Percentiles rank a stretch among this genome's conserved stretches.
Conservation (phyloP, 2,329 filamentous ascomycete species). For the Aspergillus sp. region DNA sequence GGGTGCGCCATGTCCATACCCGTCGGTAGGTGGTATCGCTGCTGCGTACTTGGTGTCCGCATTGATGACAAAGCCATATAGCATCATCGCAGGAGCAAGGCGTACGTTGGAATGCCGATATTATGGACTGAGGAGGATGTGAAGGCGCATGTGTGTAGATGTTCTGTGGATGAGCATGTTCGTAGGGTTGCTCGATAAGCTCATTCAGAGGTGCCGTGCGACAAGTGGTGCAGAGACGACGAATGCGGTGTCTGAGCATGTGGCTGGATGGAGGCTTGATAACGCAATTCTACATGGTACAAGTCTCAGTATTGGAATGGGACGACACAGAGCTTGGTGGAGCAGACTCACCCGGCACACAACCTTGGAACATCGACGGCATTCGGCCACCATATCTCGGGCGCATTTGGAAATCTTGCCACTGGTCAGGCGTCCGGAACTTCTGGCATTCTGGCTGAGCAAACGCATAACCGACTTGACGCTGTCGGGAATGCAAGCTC, state of each 20-base stretch:
- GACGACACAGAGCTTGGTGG: neutral
- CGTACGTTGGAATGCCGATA: slow-evolving; percentile 51
- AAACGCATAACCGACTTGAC: slow-evolving; percentile 34
- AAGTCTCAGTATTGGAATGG: slow-evolving; percentile 12
- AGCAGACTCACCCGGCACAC: slow-evolving; percentile 72
- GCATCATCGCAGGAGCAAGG: slow-evolving; percentile 59
- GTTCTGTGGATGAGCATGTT: slow-evolving; percentile 33
- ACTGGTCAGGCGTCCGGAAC: slow-evolving; percentile 49
- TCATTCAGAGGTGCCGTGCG: slow-evolving; percentile 65
- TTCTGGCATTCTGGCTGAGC: slow-evolving; percentile 31
- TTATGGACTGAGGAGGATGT: slow-evolving; percentile 48
- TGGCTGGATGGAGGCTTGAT: slow-evolving; percentile 74
- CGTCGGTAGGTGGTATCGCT: slow-evolving; percentile 61
- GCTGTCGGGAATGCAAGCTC: slow-evolving; percentile 34
- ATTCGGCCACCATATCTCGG: slow-evolving; percentile 81
- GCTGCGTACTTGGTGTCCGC: slow-evolving; percentile 67
- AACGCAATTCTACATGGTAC: slow-evolving; percentile 71
- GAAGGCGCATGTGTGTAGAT: slow-evolving; percentile 4
- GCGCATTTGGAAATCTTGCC: slow-evolving; percentile 79
- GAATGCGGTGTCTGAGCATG: slow-evolving; percentile 71
- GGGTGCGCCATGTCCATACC: slow-evolving; percentile 86
- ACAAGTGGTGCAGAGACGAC: slow-evolving; percentile 77
- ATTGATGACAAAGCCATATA: slow-evolving; percentile 85
- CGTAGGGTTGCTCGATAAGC: slow-evolving; percentile 30
- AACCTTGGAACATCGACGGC: slow-evolving; percentile 72